Base-by-base conservation (phyloP, 148 eudicot genomes). In the Vaccinium corymbosum region DNA sequence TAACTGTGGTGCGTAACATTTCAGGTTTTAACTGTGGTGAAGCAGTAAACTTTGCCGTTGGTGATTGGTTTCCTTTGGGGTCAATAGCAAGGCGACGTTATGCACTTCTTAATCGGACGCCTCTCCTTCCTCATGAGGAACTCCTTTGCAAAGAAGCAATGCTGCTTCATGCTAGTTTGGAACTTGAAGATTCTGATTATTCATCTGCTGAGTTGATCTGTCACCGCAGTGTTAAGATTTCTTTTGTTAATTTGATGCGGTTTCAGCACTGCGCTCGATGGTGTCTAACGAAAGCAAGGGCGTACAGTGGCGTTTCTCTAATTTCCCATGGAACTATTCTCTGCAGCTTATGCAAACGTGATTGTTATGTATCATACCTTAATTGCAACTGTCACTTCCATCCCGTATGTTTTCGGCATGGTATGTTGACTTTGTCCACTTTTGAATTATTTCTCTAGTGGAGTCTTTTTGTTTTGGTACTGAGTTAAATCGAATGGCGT, bases 21-120 rank as follows among this genome's bases (percentile, higher is more conserved):
- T 70, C 89, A 97, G 99, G 99, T 88, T 97, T 94, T 87, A 97
- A 97, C 80, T 97, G 99, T 81, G 98, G 99, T 22, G 99, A 97
- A 88, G 99, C 99, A 12, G 98, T 97, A 48, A 97, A 97, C 85
- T 97, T 97, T 90, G 98, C 99, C 22, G 86, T 90, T 81, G 96
- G 99, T 85, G 98, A 94, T 81, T 97, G 99, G 99, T 97, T 97
- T 83, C 92, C 95, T 22, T 86, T 95, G 86, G 99, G 98, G 75
- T 92, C 94, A 71, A 89, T 90, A 77, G 98, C 99, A 74, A 94
- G 98, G 77, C 93, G 86, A 32, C 99, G 96, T 83, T 97, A 97
- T 90, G 92, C 99, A 57, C 91, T 92, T 89, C 95, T 97, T 46
- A 93, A 94, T 83, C 92, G 98, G 88, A 71, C 90, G 84, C 99